phyloP scores from a whole-genome alignment of 768 basidiomycete genomes.

The Lactarius hengduanensis region DNA sequence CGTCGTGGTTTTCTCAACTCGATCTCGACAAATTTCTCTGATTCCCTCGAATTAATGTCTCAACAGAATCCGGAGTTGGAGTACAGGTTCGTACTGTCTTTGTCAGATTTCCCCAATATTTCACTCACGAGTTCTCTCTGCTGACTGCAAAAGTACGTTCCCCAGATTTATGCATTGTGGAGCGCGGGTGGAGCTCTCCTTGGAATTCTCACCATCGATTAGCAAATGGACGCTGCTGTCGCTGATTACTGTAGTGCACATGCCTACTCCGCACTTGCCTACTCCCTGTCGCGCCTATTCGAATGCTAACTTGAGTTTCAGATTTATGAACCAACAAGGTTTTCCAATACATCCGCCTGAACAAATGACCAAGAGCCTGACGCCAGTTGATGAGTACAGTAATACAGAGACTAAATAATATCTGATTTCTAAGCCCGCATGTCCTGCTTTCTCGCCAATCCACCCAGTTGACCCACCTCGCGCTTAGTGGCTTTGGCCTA shows the following conservation, averaged over 20 bases:
- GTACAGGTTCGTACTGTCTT: background rate
- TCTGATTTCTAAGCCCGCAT: background rate
- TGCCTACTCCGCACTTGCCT: conserved; percentile 21
- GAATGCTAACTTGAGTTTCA: background rate
- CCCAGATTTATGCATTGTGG: conserved; percentile 38
- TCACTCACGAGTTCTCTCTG: background rate
- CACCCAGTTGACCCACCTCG: background rate
- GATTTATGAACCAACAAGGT: background rate
- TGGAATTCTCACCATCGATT: conserved; percentile 53
- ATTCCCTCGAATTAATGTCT: too few relatives aligned
- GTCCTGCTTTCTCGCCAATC: background rate
- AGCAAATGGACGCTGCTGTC: background rate
- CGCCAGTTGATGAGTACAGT: background rate
- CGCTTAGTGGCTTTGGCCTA: background rate
- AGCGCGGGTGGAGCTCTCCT: too few relatives aligned
- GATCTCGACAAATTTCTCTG: too few relatives aligned
- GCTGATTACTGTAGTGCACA: conserved; percentile 23
- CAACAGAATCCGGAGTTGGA: background rate
- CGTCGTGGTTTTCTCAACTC: too few relatives aligned
- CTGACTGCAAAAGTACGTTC: background rate
- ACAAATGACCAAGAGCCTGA: background rate
- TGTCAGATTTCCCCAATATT: background rate
- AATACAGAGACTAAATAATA: too few relatives aligned
- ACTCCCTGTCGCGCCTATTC: conserved; percentile 55
- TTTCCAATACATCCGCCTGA: background rate